These are phyloP conservation scores for Herpetomonas muscarum DNA, from an alignment of 208 protist species.

Conservation along the genomic window DNA sequence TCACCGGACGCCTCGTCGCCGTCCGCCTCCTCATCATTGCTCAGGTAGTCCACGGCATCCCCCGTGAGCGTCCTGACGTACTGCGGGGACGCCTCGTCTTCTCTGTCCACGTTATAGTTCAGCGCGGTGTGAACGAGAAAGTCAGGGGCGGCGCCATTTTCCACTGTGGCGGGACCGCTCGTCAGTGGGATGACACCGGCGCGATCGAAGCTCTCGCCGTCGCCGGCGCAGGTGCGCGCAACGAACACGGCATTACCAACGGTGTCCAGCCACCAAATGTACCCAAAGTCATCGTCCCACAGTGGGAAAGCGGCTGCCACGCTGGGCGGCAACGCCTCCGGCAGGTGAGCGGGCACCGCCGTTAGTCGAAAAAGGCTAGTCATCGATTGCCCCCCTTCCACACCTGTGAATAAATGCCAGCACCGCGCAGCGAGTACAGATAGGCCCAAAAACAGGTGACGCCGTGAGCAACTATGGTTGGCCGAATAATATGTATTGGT, in stretches of 20 bases:
- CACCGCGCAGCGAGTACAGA: background rate
- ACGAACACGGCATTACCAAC: slow-evolving; percentile 17
- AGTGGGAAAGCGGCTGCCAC: slow-evolving; percentile 14
- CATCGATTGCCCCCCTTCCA: slow-evolving; percentile 4
- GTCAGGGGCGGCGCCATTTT: background rate
- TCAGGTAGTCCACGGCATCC: too few species aligned
- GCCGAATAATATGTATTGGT: too few species aligned
- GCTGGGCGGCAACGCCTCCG: slow-evolving; percentile 7
- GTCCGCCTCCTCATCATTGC: too few species aligned
- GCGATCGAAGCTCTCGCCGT: slow-evolving; percentile 16
- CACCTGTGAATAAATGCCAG: background rate
- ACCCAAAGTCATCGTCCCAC: slow-evolving; percentile 22
- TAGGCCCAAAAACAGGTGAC: too few species aligned
- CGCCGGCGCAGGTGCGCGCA: slow-evolving; percentile 7
- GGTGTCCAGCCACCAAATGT: slow-evolving; percentile 31
- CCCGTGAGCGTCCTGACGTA: background rate
- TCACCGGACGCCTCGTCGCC: too few species aligned
- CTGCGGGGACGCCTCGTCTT: background rate
- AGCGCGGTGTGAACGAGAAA: background rate
- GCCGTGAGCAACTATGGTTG: background rate
- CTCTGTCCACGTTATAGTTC: background rate
- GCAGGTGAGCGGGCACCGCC: slow-evolving; percentile 11
- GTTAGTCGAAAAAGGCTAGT: slow-evolving; percentile 23
- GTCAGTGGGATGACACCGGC: slow-evolving; percentile 16
- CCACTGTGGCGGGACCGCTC: slow-evolving; percentile 9